Evolutionary conservation across 352 stramenopile genomes (phyloP).

Genomic region (Pythium aphanidermatum): DNA sequence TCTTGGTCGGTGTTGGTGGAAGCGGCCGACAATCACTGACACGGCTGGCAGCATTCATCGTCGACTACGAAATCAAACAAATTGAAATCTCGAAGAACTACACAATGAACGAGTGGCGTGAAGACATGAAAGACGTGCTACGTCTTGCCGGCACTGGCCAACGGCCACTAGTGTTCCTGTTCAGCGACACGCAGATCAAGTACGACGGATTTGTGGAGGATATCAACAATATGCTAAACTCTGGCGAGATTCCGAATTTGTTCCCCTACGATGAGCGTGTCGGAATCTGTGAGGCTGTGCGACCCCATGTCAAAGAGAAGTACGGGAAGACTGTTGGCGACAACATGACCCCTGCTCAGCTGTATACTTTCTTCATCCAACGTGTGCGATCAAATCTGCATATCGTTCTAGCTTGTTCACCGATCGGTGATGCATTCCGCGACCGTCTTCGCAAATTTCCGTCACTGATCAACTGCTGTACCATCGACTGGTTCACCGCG

Average conservation of each 20-base stretch:
- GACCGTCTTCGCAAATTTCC: slow-evolving; percentile 93
- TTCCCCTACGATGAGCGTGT: slow-evolving; percentile 92
- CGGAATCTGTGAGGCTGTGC: slow-evolving; percentile 86
- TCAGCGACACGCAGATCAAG: slow-evolving; percentile 95
- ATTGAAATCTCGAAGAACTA: slow-evolving; percentile 97
- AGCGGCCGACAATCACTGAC: slow-evolving; percentile 91
- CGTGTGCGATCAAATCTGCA: slow-evolving; percentile 90
- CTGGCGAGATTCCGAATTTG: slow-evolving; percentile 93
- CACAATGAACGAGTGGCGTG: slow-evolving; percentile 90
- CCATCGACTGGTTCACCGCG: slow-evolving; percentile 96
- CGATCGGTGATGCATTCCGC: slow-evolving; percentile 92
- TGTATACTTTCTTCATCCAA: slow-evolving; percentile 93
- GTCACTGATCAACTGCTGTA: slow-evolving; percentile 96
- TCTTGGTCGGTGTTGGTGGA: slow-evolving; percentile 92
- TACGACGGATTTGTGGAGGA: slow-evolving; percentile 95
- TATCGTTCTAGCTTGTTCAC: slow-evolving; percentile 92
- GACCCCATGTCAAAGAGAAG: slow-evolving; percentile 89
- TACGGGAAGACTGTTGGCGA: slow-evolving; percentile 86
- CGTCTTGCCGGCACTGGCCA: slow-evolving; percentile 83
- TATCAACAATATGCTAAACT: slow-evolving; percentile 97
- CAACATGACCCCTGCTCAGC: slow-evolving; percentile 87
- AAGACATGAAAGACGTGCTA: slow-evolving; percentile 93
- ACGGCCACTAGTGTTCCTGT: slow-evolving; percentile 90
- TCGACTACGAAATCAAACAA: slow-evolving; percentile 90
- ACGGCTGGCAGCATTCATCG: slow-evolving; percentile 89